Percentiles rank a stretch among this genome's conserved stretches.
These are phyloP conservation scores for Persicaria maculosa DNA, from an alignment of 148 eudicot genomes.

Conservation along the genomic window DNA sequence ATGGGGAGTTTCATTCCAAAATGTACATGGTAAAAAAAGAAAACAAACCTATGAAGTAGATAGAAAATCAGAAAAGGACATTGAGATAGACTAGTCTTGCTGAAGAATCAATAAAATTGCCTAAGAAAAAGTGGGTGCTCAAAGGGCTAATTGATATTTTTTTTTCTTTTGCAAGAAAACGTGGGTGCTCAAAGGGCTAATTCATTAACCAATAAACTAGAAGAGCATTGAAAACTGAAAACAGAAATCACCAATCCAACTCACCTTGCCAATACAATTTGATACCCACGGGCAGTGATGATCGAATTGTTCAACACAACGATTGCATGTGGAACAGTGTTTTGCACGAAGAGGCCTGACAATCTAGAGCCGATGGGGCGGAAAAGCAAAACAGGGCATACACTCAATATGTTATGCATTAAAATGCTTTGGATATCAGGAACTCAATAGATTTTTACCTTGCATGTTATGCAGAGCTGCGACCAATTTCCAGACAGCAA, in stretches of 20 bases:
- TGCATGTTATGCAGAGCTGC: slow-evolving; percentile 97
- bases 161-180: not conserved
- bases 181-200: not conserved
- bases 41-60: not conserved
- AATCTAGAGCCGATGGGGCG: slow-evolving; percentile 35
- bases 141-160: not conserved
- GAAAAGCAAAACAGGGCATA: slow-evolving; percentile 6
- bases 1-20: no score
- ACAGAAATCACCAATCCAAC: slow-evolving; percentile 8
- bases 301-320: slow-evolving; percentile 98
- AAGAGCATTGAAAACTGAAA: not conserved
- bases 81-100: not conserved
- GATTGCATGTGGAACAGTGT: slow-evolving; percentile 98
- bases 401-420: not conserved
- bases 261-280: slow-evolving; percentile 94
- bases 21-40: not conserved
- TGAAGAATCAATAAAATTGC: not conserved
- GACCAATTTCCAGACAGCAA: slow-evolving; percentile 96
- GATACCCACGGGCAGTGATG: slow-evolving; percentile 99
- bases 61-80: no score
- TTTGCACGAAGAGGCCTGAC: slow-evolving; percentile 98
- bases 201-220: not conserved
- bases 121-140: not conserved
- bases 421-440: not conserved
- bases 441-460: slow-evolving; percentile 52